Percentiles rank a stretch among this genome's conserved stretches.
phyloP scores from a whole-genome alignment of 306 rosid genomes.

The Pyrus bretschneideri region DNA sequence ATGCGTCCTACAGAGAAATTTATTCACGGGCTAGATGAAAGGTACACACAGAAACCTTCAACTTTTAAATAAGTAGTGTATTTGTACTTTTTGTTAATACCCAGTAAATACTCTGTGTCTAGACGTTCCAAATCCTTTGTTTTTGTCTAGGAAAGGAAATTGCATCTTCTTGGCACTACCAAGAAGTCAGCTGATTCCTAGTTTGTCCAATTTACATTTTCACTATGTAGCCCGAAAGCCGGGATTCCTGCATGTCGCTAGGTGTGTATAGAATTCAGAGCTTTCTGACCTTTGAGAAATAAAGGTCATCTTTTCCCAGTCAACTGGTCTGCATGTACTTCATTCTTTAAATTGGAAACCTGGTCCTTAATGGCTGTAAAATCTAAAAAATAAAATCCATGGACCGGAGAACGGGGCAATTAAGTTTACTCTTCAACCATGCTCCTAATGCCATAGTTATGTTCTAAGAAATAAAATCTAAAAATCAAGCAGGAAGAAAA shows the following conservation, averaged over 20 bases:
- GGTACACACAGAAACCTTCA: conserved; percentile 38
- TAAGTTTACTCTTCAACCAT: too few relatives aligned
- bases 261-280: background rate
- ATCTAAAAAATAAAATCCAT: too few relatives aligned
- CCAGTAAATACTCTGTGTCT: conserved; percentile 13
- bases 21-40: conserved; percentile 85
- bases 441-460: too few relatives aligned
- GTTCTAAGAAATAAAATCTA: too few relatives aligned
- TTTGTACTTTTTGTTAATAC: background rate
- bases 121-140: background rate
- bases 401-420: too few relatives aligned
- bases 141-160: background rate
- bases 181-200: background rate
- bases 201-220: background rate
- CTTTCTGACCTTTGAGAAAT: background rate
- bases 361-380: background rate
- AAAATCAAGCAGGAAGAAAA: too few relatives aligned
- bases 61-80: background rate
- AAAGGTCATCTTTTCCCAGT: background rate
- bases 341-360: background rate
- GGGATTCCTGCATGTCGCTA: background rate
- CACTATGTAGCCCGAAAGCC: background rate
- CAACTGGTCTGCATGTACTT: background rate
- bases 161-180: background rate
- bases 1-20: conserved; percentile 74